Evolutionary conservation across 139 green algal species (phyloP).

Genomic region (Chlamydomonas schloesseri): DNA sequence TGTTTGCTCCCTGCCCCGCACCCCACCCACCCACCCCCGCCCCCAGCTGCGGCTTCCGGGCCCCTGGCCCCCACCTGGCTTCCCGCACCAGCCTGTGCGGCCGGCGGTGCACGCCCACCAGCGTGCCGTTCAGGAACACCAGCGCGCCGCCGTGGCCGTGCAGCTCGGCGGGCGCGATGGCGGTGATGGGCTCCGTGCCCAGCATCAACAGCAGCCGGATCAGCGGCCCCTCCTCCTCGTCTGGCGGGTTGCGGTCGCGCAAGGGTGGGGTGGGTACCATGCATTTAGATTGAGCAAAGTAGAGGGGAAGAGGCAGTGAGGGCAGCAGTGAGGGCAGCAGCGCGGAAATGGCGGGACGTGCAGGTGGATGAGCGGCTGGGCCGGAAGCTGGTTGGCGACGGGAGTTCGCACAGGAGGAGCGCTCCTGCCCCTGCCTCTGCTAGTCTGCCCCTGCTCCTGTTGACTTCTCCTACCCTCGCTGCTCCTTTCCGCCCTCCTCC

Average conservation of each 20-base stretch:
- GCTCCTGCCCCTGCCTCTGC: no score
- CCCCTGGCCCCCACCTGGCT: conserved; percentile 61
- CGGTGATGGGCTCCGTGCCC: conserved; percentile 77
- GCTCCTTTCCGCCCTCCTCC: no score
- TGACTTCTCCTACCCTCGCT: no score
- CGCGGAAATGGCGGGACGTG: no score
- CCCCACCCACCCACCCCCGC: background rate
- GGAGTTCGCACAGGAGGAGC: no score
- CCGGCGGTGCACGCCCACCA: conserved; percentile 87
- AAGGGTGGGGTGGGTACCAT: background rate
- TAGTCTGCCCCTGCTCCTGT: no score
- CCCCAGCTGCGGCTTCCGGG: no score
- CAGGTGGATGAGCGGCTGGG: no score
- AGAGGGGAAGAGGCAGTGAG: no score
- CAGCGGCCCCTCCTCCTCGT: conserved; percentile 66
- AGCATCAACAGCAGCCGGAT: conserved; percentile 66
- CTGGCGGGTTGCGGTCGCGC: conserved; percentile 8
- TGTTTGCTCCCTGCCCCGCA: background rate
- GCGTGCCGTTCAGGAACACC: conserved; percentile 95
- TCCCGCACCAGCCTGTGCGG: conserved; percentile 68
- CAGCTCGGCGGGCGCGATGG: conserved; percentile 80
- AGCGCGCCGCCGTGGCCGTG: conserved; percentile 74
- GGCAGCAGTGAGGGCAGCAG: no score
- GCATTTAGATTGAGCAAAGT: no score
- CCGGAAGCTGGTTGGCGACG: no score